Evolutionary conservation across 768 basidiomycete species (phyloP), one percentile per base, ranked within the genome.

Genomic region (Cyathus striatus): DNA sequence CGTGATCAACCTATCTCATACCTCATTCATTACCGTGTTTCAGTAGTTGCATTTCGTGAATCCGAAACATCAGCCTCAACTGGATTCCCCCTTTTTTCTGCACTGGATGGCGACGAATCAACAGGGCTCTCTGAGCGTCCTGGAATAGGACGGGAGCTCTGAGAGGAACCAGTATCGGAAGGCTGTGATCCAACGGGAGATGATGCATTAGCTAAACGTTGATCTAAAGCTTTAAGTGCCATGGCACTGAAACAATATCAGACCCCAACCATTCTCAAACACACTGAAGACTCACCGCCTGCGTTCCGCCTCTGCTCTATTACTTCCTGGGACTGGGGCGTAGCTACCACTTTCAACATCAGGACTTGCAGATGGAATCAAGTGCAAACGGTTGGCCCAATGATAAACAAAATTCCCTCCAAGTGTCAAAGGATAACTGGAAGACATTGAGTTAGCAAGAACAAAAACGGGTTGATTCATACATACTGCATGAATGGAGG

Each of bases 171-270:
- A 21, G 54, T 39, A 45, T 66, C 64, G 6, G 64, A 56, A 1
- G 70, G 58, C 45, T 56, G 56, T 34, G 65, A 57, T 14, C 62
- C 62, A 14, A 63, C 55, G 17, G 75, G 69, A 24, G 75, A 68
- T 36, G 73, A 66, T 16, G 76, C 73, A 47, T 75, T 83, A 23
- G 94, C 91, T 41, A 98, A 62, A 23, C 93, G 79, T 55, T 96
- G 93, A 54, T 99, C 96, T 25, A 99, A 76, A 3, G 96, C 96
- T 62, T 97, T 96, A 55, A 99, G 69, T 23, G 96, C 96, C 72
- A 99, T 80, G 1, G 94, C 92, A 52, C 95, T 96, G 56, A 20
- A 46, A 42, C 4, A 18, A 40, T n/a, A 44, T 23, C 43, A 42
- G 49, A 20, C 10, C 48, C 24, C 44, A 30, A 17, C 5, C 25